Conservation (phyloP, 805 yeast species). For the Starmera caribaea region DNA sequence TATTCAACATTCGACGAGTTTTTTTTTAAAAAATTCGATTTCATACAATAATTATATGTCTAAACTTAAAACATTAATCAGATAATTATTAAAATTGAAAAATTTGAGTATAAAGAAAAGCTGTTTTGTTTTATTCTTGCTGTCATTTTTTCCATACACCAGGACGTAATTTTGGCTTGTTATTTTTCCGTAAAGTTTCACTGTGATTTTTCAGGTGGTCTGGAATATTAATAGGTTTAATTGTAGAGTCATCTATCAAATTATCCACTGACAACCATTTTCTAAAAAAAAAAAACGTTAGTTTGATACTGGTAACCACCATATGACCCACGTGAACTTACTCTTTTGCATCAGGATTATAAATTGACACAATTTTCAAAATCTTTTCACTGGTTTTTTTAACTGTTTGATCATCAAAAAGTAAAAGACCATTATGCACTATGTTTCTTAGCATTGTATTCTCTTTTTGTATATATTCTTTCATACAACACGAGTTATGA, state of each 20-base stretch:
- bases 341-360: constrained; percentile 9
- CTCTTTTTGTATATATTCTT: constrained; percentile 19
- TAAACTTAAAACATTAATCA: no score
- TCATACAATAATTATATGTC: no score
- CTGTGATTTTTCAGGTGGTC: no score
- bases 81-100: no score
- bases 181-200: no score
- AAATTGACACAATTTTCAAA: constrained; percentile 10
- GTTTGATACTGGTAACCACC: no score
- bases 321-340: no score
- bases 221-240: no score
- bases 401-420: constrained; percentile 16
- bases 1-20: constrained; percentile 2
- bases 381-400: constrained; percentile 18
- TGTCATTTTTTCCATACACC: background rate
- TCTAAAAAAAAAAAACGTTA: no score
- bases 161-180: no score
- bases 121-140: background rate
- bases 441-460: constrained; percentile 19
- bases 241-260: no score
- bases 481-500: constrained; percentile 28
- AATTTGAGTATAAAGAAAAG: background rate
- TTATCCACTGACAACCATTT: no score
- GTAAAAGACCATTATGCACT: constrained; percentile 27
- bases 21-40: constrained; percentile 1